Percentiles rank a stretch among this genome's conserved stretches.
These are phyloP conservation scores for Verticillium isaacii DNA, from an alignment of 2,329 filamentous ascomycete species.

Conservation along the genomic window DNA sequence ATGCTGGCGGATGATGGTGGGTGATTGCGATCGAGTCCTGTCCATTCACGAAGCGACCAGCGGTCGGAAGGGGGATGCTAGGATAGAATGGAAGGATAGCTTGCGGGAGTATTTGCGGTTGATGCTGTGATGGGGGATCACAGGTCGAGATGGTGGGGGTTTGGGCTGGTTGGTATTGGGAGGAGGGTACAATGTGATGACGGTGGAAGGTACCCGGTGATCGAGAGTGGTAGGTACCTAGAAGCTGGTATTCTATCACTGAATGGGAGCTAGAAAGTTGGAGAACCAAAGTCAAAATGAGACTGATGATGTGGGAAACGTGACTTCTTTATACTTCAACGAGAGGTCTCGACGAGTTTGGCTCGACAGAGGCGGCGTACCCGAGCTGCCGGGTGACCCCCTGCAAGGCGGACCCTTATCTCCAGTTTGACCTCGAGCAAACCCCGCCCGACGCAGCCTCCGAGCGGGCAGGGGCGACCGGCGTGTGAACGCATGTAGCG, in stretches of 20 bases:
- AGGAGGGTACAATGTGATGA: neutral
- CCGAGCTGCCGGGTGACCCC: neutral
- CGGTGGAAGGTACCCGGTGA: neutral
- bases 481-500: neutral
- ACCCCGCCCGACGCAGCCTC: neutral
- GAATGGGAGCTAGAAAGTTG: neutral
- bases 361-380: neutral
- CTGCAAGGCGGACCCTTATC: neutral
- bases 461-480: neutral
- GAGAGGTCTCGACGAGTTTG: neutral
- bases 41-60: slow-evolving; percentile 5
- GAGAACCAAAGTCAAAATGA: neutral
- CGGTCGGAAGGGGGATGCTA: neutral
- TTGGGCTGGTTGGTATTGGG: neutral
- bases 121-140: neutral
- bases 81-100: neutral
- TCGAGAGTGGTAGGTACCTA: neutral
- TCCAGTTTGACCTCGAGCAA: neutral
- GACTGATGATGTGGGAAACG: neutral
- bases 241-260: neutral
- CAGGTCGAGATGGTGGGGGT: neutral
- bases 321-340: neutral
- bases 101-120: neutral
- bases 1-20: slow-evolving; percentile 23
- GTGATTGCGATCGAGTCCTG: neutral